Conservation (phyloP, 352 stramenopile genomes). For the Phytophthora meadii region DNA sequence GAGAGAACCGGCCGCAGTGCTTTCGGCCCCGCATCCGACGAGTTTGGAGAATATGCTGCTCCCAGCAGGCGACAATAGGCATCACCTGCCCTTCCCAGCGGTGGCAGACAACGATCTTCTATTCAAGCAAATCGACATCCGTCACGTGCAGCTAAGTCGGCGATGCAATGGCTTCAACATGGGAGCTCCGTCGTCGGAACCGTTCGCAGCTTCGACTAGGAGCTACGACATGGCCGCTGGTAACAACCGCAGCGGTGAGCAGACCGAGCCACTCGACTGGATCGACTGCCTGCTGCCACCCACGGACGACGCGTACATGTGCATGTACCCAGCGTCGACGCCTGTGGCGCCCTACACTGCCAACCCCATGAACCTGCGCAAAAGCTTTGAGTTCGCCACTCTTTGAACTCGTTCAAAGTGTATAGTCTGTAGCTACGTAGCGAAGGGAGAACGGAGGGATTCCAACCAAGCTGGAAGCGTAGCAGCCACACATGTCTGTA, state of each 20-base stretch:
- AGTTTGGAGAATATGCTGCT: slow-evolving; percentile 23
- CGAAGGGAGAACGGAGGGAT: slow-evolving; percentile 1
- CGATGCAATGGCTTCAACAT: slow-evolving; percentile 30
- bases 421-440: slow-evolving; percentile 23
- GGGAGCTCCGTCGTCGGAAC: slow-evolving; percentile 11
- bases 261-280: slow-evolving; percentile 57
- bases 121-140: slow-evolving; percentile 47
- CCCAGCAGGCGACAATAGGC: slow-evolving; percentile 6
- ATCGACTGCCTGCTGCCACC: slow-evolving; percentile 62
- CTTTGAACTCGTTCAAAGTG: slow-evolving; percentile 26
- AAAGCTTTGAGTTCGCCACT: slow-evolving; percentile 45
- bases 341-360: slow-evolving; percentile 22
- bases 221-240: slow-evolving; percentile 13
- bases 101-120: slow-evolving; percentile 34
- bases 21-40: slow-evolving; percentile 11
- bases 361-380: slow-evolving; percentile 25
- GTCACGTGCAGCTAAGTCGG: slow-evolving; percentile 16
- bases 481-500: slow-evolving; percentile 26
- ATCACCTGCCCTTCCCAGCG: slow-evolving; percentile 32
- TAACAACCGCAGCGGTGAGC: slow-evolving; percentile 10
- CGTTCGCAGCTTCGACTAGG: slow-evolving; percentile 13
- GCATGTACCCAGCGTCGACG: slow-evolving; percentile 39
- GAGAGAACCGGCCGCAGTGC: slow-evolving; percentile 7
- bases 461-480: neutral
- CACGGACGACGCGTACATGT: slow-evolving; percentile 47